Percentiles rank a stretch among this genome's conserved stretches.
Conservation (phyloP, 306 rosid species). For the Gillenia trifoliata region DNA sequence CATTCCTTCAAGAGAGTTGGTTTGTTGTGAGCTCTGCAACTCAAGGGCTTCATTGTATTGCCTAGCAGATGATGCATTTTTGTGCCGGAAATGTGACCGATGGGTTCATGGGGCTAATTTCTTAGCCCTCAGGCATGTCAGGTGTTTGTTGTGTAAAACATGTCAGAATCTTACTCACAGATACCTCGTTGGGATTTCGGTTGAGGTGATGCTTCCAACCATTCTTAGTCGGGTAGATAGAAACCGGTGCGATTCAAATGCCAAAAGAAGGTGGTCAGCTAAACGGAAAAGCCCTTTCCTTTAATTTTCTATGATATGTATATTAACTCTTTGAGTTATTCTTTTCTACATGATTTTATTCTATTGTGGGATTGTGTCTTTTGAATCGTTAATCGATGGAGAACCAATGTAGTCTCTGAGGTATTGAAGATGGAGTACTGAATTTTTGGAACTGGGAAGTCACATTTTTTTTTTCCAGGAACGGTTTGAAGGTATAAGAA, state of each 20-base stretch:
- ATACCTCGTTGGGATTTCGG: constrained; percentile 48
- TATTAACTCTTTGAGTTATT: neutral
- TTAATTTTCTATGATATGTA: constrained; percentile 16
- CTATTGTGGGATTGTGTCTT: neutral
- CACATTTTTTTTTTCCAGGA: neutral
- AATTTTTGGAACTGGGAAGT: neutral
- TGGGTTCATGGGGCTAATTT: constrained; percentile 78
- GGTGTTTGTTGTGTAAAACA: constrained; percentile 60
- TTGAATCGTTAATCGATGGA: neutral
- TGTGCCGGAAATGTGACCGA: constrained; percentile 67
- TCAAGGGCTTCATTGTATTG: constrained; percentile 61
- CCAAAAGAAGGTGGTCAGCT: constrained; percentile 19
- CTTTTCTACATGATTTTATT: neutral
- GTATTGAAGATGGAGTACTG: neutral
- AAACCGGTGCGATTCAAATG: constrained; percentile 22
- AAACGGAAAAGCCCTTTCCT: constrained; percentile 23
- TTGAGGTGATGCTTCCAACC: constrained; percentile 36
- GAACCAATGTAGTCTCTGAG: neutral
- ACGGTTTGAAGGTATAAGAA: neutral
- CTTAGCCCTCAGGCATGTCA: constrained; percentile 63
- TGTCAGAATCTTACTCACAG: constrained; percentile 61
- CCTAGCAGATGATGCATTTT: constrained; percentile 64
- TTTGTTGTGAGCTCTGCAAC: constrained; percentile 60
- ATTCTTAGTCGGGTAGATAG: constrained; percentile 20
- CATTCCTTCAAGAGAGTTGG: neutral